These are phyloP conservation scores for Eucalyptus leucophloia DNA, from an alignment of 345 rosid genomes.

Conservation along the genomic window DNA sequence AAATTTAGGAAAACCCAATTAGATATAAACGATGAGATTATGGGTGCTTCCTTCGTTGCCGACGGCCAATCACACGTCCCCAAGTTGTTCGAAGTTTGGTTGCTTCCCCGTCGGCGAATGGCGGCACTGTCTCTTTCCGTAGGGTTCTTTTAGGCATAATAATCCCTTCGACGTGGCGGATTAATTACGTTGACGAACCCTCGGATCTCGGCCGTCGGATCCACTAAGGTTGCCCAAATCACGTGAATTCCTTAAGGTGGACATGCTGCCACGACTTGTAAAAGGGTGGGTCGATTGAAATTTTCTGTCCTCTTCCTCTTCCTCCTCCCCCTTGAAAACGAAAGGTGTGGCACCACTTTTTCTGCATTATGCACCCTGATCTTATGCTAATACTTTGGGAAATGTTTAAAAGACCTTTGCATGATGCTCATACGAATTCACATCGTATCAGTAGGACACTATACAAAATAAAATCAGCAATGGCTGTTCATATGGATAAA, in stretches of 20 bases:
- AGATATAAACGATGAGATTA: not conserved
- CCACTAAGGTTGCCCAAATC: not conserved
- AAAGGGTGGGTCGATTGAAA: not conserved
- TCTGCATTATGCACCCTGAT: not conserved
- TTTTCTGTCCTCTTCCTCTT: not conserved
- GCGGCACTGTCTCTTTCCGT: not conserved
- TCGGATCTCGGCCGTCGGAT: not conserved
- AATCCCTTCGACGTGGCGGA: not conserved
- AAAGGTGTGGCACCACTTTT: not conserved
- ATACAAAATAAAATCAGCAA: too few species aligned
- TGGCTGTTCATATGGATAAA: too few species aligned
- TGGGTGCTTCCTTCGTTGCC: not conserved
- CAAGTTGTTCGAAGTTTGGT: not conserved
- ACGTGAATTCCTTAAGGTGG: not conserved
- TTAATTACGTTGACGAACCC: not conserved
- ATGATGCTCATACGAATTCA: too few species aligned
- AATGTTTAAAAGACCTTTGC: not conserved
- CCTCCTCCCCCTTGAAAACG: not conserved
- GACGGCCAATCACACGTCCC: not conserved
- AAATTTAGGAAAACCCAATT: not conserved
- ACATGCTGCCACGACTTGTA: not conserved
- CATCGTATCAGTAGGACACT: too few species aligned
- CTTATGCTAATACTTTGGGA: not conserved
- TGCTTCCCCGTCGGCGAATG: not conserved
- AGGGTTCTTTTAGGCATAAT: too few species aligned